phyloP scores from a whole-genome alignment of 1,284 basidiomycete genomes.

The Ustilago tritici region DNA sequence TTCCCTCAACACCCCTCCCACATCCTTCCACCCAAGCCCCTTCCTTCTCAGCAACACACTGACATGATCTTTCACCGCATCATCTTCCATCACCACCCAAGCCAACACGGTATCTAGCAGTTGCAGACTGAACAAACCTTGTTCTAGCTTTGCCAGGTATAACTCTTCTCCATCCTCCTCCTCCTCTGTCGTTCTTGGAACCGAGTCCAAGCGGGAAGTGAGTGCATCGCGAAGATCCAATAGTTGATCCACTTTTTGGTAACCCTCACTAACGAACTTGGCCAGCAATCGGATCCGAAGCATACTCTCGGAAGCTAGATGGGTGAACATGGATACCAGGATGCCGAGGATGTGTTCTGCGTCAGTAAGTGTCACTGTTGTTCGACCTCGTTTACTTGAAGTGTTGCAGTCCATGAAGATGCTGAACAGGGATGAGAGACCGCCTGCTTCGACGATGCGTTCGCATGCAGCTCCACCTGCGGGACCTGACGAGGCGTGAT shows the following conservation, averaged over 20 bases:
- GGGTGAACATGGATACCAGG: conserved; percentile 87
- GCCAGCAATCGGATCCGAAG: conserved; percentile 84
- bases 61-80: conserved; percentile 74
- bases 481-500: conserved; percentile 91
- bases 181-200: conserved; percentile 78
- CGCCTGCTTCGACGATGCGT: conserved; percentile 81
- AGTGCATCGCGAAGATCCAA: conserved; percentile 85
- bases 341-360: conserved; percentile 88
- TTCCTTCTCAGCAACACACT: conserved; percentile 36
- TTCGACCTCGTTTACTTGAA: background rate
- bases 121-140: conserved; percentile 88
- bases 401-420: conserved; percentile 81
- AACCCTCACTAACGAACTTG: conserved; percentile 91
- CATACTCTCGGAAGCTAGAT: conserved; percentile 85
- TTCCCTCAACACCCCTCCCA: conserved; percentile 47
- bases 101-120: conserved; percentile 91
- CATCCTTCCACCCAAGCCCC: conserved; percentile 16
- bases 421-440: conserved; percentile 88
- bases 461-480: conserved; percentile 68
- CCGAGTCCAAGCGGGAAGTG: conserved; percentile 74
- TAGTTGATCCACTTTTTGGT: conserved; percentile 92
- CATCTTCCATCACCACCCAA: conserved; percentile 98
- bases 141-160: conserved; percentile 86
- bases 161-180: conserved; percentile 77
- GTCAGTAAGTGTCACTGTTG: conserved; percentile 73